phyloP scores from a whole-genome alignment of 441 rosid genomes.

The Breynia disticha region DNA sequence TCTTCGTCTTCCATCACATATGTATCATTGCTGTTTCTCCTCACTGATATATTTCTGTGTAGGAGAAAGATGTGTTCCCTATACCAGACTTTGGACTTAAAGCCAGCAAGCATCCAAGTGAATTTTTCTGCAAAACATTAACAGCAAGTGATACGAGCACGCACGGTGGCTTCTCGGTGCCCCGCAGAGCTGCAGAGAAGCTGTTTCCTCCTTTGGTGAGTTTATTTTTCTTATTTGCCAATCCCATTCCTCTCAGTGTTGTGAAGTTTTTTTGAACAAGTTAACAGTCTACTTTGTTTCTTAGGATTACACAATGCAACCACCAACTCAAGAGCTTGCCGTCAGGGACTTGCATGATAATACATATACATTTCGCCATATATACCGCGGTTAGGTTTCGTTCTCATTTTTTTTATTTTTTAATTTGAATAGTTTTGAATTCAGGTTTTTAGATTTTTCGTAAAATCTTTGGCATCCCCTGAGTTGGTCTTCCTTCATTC shows the following conservation, averaged over 20 bases:
- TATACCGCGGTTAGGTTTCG: constrained; percentile 62
- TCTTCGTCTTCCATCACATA: background rate
- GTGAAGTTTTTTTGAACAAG: background rate
- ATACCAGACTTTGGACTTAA: constrained; percentile 79
- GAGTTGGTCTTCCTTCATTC: background rate
- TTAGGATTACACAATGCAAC: constrained; percentile 88
- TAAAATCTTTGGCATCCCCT: too few species aligned
- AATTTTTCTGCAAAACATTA: constrained; percentile 86
- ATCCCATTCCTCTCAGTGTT: background rate
- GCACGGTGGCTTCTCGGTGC: constrained; percentile 97
- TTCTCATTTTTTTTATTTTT: background rate
- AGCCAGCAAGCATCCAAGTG: constrained; percentile 77
- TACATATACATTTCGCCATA: constrained; percentile 93
- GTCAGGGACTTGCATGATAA: constrained; percentile 84
- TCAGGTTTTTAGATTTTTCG: too few species aligned
- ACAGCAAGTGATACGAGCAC: constrained; percentile 97
- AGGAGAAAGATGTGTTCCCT: constrained; percentile 90
- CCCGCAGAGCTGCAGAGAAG: constrained; percentile 99
- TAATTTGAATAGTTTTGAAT: background rate
- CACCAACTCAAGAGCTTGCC: constrained; percentile 91
- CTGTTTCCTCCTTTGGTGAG: constrained; percentile 86
- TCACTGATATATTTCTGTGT: background rate
- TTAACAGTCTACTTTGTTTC: background rate
- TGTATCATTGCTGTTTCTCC: background rate
- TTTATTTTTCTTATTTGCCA: too few species aligned